Percentiles rank a stretch among this genome's conserved stretches.
Evolutionary conservation across 345 rosid genomes (phyloP).

Genomic region (Hibiscus trionum): DNA sequence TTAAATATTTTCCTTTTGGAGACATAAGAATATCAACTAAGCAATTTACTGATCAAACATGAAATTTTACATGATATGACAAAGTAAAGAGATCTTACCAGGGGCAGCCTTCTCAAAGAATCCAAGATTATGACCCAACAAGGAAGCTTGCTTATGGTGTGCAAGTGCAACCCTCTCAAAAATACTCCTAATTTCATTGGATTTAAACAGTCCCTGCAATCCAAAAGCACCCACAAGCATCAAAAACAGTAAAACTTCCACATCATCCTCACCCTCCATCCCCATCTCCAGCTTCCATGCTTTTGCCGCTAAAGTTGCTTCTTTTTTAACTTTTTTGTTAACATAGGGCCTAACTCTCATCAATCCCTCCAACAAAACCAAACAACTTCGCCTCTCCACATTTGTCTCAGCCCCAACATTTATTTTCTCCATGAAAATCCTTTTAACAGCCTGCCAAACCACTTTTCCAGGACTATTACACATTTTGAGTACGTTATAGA

Average conservation of each 20-base stretch:
- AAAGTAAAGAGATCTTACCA: constrained; percentile 7
- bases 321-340: constrained; percentile 8
- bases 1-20: background rate
- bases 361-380: constrained; percentile 20
- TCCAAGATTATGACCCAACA: constrained; percentile 4
- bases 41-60: background rate
- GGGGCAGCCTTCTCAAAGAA: background rate
- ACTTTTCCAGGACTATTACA: constrained; percentile 24
- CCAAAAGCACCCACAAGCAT: constrained; percentile 12
- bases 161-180: constrained; percentile 11
- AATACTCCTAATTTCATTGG: background rate
- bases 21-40: background rate
- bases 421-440: background rate
- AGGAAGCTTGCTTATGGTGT: constrained; percentile 2
- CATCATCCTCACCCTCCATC: background rate
- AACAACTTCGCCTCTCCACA: constrained; percentile 5
- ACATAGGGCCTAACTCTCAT: constrained; percentile 8
- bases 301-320: constrained; percentile 4
- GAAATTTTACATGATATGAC: background rate
- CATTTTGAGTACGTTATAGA: constrained; percentile 12
- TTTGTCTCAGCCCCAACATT: constrained; percentile 6
- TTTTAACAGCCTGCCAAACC: constrained; percentile 21
- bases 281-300: constrained; percentile 3
- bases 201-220: background rate
- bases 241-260: constrained; percentile 10